A percentile compares a stretch with the other conserved stretches of the same genome.
phyloP scores from a whole-genome alignment of 306 rosid species.

The Vicia villosa region DNA sequence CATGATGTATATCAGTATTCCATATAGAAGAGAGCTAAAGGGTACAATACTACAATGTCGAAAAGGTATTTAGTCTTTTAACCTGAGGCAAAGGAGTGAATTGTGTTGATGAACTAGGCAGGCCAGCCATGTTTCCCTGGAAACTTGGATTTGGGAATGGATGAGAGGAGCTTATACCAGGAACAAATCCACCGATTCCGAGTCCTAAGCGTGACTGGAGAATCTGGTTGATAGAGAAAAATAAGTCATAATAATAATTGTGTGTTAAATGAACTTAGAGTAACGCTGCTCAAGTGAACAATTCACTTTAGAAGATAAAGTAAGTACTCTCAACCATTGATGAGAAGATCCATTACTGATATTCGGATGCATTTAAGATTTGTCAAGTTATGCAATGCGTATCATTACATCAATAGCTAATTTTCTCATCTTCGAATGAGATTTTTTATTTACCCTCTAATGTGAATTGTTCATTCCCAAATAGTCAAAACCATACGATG shows the following conservation, averaged over 20 bases:
- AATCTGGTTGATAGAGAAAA: constrained; percentile 52
- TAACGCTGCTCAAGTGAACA: neutral
- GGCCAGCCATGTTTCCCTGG: constrained; percentile 61
- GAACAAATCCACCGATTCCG: constrained; percentile 61
- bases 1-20: constrained; percentile 27
- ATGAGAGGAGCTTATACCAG: constrained; percentile 65
- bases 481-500: neutral
- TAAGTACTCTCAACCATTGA: neutral
- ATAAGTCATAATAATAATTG: constrained; percentile 13
- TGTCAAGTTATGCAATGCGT: neutral
- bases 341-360: neutral
- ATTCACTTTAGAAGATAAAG: neutral
- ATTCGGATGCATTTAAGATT: neutral
- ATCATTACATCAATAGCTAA: neutral
- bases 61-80: constrained; percentile 33
- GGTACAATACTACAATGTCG: neutral
- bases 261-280: neutral
- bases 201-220: constrained; percentile 61
- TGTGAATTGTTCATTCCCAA: neutral
- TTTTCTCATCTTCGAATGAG: neutral
- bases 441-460: neutral
- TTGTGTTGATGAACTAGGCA: constrained; percentile 60
- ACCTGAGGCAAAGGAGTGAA: constrained; percentile 83
- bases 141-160: constrained; percentile 59
- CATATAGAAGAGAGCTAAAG: constrained; percentile 4